Conservation (phyloP, 108 stramenopile species). For the Epithemia pelagica region DNA sequence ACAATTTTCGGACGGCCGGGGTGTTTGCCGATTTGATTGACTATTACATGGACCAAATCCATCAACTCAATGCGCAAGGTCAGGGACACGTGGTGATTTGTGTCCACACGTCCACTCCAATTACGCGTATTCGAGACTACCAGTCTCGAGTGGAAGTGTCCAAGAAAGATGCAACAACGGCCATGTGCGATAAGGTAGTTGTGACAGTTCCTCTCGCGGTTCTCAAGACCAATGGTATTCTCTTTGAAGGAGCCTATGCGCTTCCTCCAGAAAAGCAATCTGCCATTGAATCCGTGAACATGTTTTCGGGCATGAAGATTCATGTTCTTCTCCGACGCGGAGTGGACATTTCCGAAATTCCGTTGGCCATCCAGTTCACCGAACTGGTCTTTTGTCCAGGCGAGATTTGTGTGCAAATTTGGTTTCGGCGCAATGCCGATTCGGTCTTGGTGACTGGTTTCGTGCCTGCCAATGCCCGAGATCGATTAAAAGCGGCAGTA, state of each 20-base stretch:
- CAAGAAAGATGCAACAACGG: constrained; percentile 1
- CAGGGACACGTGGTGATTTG: constrained; percentile 7
- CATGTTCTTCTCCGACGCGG: constrained; percentile 22
- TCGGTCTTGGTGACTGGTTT: constrained; percentile 26
- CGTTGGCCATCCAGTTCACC: constrained; percentile 2
- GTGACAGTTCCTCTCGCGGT: constrained; percentile 23
- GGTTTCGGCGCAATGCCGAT: constrained; percentile 22
- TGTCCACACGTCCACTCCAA: constrained; percentile 10
- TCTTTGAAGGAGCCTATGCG: constrained; percentile 15
- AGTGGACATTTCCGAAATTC: constrained; percentile 11
- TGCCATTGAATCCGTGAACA: constrained; percentile 22
- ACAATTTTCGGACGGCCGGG: constrained; percentile 19
- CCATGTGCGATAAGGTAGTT: constrained; percentile 14
- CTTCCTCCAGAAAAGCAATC: constrained; percentile 12
- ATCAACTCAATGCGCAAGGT: constrained; percentile 15
- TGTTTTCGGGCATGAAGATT: constrained; percentile 27
- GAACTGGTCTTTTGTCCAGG: constrained; percentile 30
- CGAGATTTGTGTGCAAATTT: constrained; percentile 23
- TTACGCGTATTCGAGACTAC: constrained; percentile 7
- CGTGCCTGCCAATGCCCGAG: constrained; percentile 14
- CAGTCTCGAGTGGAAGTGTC: not conserved
- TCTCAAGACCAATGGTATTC: constrained; percentile 10
- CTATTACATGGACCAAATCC: constrained; percentile 18
- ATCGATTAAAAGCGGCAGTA: constrained; percentile 3
- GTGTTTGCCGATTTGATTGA: constrained; percentile 25